phyloP scores from a whole-genome alignment of 176 grass and related monocot genomes.

The bread wheat (Triticum aestivum) region DNA sequence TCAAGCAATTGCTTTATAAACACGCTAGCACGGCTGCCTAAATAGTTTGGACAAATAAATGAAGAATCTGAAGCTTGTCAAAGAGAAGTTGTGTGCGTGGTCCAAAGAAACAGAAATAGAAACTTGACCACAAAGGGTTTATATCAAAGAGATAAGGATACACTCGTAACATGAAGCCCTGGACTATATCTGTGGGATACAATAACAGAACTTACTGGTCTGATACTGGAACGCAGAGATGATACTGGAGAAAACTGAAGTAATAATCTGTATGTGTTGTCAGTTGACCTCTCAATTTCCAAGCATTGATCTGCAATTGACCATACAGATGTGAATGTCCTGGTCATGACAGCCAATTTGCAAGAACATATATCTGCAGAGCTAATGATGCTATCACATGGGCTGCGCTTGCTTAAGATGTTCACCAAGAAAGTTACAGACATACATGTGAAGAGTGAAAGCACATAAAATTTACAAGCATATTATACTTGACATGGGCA shows the following conservation, averaged over 20 bases:
- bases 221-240: background rate
- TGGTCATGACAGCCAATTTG: slow-evolving; percentile 5
- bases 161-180: background rate
- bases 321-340: background rate
- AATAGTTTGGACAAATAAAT: background rate
- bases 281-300: background rate
- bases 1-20: background rate
- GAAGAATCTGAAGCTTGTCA: background rate
- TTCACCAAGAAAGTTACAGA: background rate
- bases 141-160: background rate
- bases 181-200: background rate
- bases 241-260: background rate
- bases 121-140: background rate
- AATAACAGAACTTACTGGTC: background rate
- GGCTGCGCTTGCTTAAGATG: background rate
- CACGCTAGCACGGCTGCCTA: background rate
- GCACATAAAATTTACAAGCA: background rate
- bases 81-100: background rate
- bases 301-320: background rate
- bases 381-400: background rate
- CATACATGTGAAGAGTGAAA: background rate
- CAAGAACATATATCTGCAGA: slow-evolving; percentile 1
- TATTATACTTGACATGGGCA: background rate
- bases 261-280: background rate
- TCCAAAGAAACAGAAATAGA: background rate